Base-by-base conservation (phyloP, 75 land plant species). In the Sequoia sempervirens region DNA sequence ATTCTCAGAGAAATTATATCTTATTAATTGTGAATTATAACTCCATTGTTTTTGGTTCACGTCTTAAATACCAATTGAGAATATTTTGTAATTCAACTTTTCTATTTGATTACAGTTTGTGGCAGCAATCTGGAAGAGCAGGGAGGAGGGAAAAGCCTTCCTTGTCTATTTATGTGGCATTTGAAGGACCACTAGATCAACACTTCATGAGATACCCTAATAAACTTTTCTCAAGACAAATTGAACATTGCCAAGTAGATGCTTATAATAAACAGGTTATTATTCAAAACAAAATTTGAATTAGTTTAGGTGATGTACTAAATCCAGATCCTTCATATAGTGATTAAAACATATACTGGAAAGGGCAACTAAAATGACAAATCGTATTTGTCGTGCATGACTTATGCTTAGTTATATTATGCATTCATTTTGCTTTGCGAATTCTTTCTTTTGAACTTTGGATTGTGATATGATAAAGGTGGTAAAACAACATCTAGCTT, bases 111-210 rank as follows among this genome's bases (percentile, higher is more conserved):
- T 85, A 78, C 85, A 98, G 99, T 89, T 89, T 98, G 87, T 96
- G 99, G 99, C 99, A 98, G 79, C 99, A 98, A 87, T 95, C 99
- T 84, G 99, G 99, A 54, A 91, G 99, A 82, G 91, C 99, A 68
- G 99, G 99, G 12, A 91, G 99, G 84, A 92, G 99, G 61, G 94
- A 91, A 86, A 96, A 83, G 54, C 85, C 98, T 78, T 96, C 99
- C 50, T 80, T 98, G 76, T 90, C 99, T 5, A 86, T 96, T 13
- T 98, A 96, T 86, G 91, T 98, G 83, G 98, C 98, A 84, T 98
- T 98, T 96, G 95, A 91, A 70, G 92, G 97, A 41, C 98, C 99
- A 79, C 91, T 98, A 46, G 99, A 98, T 88, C 99, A 98, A 76
- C 96, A 96, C 82, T 98, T 94, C 83, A 93, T 98, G 98, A 98